Evolutionary conservation across 1,284 basidiomycete species (phyloP).

Genomic region (Erythrobasidium hasegawianum): DNA sequence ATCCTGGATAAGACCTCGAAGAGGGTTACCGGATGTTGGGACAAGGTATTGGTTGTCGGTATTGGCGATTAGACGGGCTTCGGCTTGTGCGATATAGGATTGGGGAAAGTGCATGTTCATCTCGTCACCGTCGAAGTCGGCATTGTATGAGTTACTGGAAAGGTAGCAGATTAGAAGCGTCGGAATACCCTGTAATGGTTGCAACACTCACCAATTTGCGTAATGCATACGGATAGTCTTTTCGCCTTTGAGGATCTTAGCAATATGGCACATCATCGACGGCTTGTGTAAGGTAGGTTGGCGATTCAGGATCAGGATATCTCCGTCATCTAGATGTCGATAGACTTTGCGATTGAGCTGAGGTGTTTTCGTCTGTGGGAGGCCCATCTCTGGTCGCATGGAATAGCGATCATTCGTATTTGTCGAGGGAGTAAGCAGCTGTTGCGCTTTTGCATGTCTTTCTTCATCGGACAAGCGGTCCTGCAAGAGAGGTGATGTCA

Average conservation of each 20-base stretch:
- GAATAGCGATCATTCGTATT: slow-evolving; percentile 18
- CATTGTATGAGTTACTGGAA: slow-evolving; percentile 84
- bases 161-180: too few relatives aligned
- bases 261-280: slow-evolving; percentile 99
- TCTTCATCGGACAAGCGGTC: slow-evolving; percentile 82
- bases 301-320: slow-evolving; percentile 93
- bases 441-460: slow-evolving; percentile 93
- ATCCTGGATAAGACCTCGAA: slow-evolving; percentile 97
- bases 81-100: slow-evolving; percentile 86
- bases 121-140: slow-evolving; percentile 99
- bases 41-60: slow-evolving; percentile 99
- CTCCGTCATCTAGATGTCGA: slow-evolving; percentile 89
- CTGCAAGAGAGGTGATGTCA: slow-evolving; percentile 51
- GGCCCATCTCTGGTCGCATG: slow-evolving; percentile 52
- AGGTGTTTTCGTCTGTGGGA: slow-evolving; percentile 48
- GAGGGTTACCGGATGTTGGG: slow-evolving; percentile 94
- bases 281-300: slow-evolving; percentile 99
- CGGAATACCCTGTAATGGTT: not conserved
- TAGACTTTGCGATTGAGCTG: slow-evolving; percentile 93
- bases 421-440: slow-evolving; percentile 72
- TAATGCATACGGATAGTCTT: slow-evolving; percentile 99
- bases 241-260: slow-evolving; percentile 86
- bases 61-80: slow-evolving; percentile 91
- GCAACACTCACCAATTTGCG: slow-evolving; percentile 70
- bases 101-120: slow-evolving; percentile 99